phyloP scores from a whole-genome alignment of 1,284 basidiomycete genomes.

The Prillingera fragicola region DNA sequence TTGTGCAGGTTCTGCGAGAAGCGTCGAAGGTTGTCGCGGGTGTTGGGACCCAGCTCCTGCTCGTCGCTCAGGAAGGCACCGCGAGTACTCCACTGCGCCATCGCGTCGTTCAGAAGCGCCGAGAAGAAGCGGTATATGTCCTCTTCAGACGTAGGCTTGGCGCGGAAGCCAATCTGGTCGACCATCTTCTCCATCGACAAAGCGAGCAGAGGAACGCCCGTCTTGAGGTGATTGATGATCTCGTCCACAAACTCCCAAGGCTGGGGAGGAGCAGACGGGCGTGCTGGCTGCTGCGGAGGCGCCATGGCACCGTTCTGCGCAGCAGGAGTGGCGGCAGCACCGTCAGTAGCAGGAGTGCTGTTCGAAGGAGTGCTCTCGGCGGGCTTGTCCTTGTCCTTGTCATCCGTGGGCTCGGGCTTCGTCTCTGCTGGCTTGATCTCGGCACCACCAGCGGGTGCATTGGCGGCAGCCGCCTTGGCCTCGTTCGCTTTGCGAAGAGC shows the following conservation, averaged over 20 bases:
- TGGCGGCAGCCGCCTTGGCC: slow-evolving; percentile 41
- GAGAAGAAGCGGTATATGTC: slow-evolving; percentile 90
- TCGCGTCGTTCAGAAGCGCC: slow-evolving; percentile 65
- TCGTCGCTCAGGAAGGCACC: slow-evolving; percentile 68
- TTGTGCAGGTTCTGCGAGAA: slow-evolving; percentile 66
- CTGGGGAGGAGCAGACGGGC: slow-evolving; percentile 54
- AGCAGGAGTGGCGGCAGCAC: slow-evolving; percentile 36
- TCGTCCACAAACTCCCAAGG: slow-evolving; percentile 93
- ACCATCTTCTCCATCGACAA: slow-evolving; percentile 96
- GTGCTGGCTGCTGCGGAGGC: slow-evolving; percentile 22
- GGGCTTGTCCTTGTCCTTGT: slow-evolving; percentile 24
- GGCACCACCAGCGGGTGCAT: slow-evolving; percentile 12
- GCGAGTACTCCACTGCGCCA: slow-evolving; percentile 64
- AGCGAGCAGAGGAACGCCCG: slow-evolving; percentile 89
- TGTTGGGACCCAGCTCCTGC: slow-evolving; percentile 60
- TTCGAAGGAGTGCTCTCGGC: slow-evolving; percentile 16
- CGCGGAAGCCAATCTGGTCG: slow-evolving; percentile 86
- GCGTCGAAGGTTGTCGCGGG: slow-evolving; percentile 58
- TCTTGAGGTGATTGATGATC: slow-evolving; percentile 89
- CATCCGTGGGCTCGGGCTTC: slow-evolving; percentile 19
- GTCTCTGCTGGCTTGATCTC: slow-evolving; percentile 7
- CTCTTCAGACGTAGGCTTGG: slow-evolving; percentile 88
- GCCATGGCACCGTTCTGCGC: slow-evolving; percentile 25
- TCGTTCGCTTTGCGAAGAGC: slow-evolving; percentile 25
- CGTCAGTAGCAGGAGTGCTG: slow-evolving; percentile 20